Conservation (phyloP, 805 yeast species). For the Grigorovia humatica region DNA sequence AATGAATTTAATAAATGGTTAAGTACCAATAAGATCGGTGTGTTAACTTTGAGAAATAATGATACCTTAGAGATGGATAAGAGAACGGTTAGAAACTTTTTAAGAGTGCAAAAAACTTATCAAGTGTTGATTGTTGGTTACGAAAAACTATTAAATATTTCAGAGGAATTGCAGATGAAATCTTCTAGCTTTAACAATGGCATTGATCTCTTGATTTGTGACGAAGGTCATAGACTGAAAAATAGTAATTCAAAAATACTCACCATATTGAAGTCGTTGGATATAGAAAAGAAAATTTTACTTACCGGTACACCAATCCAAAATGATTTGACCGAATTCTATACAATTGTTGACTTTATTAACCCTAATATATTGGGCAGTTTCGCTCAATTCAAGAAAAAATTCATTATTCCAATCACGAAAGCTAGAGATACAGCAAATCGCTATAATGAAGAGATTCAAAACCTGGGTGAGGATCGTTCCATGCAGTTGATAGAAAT, state of each 20-base stretch:
- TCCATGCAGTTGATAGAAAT: slow-evolving; percentile 53
- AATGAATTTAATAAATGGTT: slow-evolving; percentile 87
- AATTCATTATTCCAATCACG: slow-evolving; percentile 59
- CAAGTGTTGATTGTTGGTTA: slow-evolving; percentile 83
- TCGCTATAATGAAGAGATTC: slow-evolving; percentile 39
- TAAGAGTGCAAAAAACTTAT: slow-evolving; percentile 53
- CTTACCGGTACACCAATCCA: slow-evolving; percentile 91
- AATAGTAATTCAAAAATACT: slow-evolving; percentile 62
- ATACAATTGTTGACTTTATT: slow-evolving; percentile 66
- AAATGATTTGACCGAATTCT: slow-evolving; percentile 79
- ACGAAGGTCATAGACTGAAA: slow-evolving; percentile 90
- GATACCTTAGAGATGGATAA: slow-evolving; percentile 45
- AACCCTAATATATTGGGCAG: slow-evolving; percentile 77
- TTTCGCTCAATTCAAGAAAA: slow-evolving; percentile 46
- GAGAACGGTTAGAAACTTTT: slow-evolving; percentile 48
- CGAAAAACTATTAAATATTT: slow-evolving; percentile 57
- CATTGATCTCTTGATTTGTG: slow-evolving; percentile 74
- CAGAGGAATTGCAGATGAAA: slow-evolving; percentile 38
- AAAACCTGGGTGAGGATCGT: slow-evolving; percentile 47
- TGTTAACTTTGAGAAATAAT: slow-evolving; percentile 47
- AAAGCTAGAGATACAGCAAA: slow-evolving; percentile 56
- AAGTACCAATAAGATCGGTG: slow-evolving; percentile 50
- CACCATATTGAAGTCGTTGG: slow-evolving; percentile 46
- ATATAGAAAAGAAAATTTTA: slow-evolving; percentile 48
- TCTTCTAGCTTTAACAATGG: slow-evolving; percentile 9